Conservation (phyloP, 1,284 basidiomycete species). For the Malassezia yamatoensis region DNA sequence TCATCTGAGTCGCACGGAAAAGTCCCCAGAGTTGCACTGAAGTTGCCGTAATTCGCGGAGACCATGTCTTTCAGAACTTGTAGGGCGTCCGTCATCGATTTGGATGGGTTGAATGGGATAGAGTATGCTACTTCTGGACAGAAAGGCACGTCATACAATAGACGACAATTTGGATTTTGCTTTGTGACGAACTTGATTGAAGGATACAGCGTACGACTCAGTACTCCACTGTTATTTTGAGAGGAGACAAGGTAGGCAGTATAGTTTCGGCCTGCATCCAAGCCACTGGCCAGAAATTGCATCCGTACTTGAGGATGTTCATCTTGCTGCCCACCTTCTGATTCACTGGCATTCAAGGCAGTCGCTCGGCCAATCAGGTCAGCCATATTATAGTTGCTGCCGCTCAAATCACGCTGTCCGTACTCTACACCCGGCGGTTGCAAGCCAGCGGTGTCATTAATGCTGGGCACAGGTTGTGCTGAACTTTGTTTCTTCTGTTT, state of each 20-base stretch:
- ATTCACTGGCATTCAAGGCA: background rate
- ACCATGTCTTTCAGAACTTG: constrained; percentile 41
- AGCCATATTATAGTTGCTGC: background rate
- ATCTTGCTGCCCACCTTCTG: background rate
- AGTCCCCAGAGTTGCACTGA: constrained; percentile 48
- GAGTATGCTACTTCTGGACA: constrained; percentile 50
- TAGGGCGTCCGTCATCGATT: constrained; percentile 37
- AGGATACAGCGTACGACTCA: constrained; percentile 24
- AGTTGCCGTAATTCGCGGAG: constrained; percentile 43
- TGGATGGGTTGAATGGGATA: constrained; percentile 44
- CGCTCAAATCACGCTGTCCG: background rate
- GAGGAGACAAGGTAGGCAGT: constrained; percentile 47
- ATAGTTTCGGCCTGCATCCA: constrained; percentile 45
- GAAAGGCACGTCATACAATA: constrained; percentile 47
- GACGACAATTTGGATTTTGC: constrained; percentile 39
- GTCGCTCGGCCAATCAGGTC: background rate
- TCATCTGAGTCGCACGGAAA: constrained; percentile 47
- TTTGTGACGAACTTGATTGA: constrained; percentile 48
- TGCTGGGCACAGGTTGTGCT: background rate
- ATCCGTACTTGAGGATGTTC: constrained; percentile 18
- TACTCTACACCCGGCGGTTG: background rate
- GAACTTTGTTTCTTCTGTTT: background rate
- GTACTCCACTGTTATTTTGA: constrained; percentile 18
- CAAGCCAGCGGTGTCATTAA: constrained; percentile 10
- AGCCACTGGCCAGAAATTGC: constrained; percentile 27